Conservation (phyloP, 106 monocot genomes). For the Allium cepa region DNA sequence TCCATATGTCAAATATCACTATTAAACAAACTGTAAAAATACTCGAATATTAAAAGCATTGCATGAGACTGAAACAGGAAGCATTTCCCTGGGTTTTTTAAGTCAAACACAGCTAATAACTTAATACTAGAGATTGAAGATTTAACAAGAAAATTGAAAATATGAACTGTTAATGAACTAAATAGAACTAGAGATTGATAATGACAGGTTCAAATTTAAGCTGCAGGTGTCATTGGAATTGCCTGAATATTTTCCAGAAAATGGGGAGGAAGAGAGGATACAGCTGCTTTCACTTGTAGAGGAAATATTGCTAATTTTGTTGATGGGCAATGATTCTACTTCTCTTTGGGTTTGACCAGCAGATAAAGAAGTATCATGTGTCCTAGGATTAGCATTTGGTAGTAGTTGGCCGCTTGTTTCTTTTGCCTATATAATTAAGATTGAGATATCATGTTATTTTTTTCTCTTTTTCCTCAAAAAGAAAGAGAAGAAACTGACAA, state of each 20-base stretch:
- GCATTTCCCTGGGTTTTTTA: too few species aligned
- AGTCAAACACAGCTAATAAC: neutral
- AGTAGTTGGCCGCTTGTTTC: neutral
- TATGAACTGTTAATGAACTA: neutral
- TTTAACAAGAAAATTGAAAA: neutral
- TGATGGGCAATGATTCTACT: slow-evolving; percentile 3
- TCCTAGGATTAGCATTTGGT: neutral
- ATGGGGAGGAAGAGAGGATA: neutral
- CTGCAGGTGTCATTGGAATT: slow-evolving; percentile 1
- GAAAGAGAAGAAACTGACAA: neutral
- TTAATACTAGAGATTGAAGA: too few species aligned
- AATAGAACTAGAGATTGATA: slow-evolving; percentile 8
- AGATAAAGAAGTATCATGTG: neutral
- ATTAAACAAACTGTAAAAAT: too few species aligned
- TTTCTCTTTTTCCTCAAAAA: neutral
- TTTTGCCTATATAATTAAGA: neutral
- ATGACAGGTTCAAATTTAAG: slow-evolving; percentile 3
- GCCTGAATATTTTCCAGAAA: slow-evolving; percentile 2
- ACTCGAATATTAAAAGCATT: too few species aligned
- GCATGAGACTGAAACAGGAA: too few species aligned
- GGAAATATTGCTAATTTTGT: slow-evolving; percentile 2
- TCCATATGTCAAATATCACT: too few species aligned
- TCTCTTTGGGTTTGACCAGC: slow-evolving; percentile 2
- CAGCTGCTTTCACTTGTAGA: slow-evolving; percentile 11
- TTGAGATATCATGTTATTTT: neutral